Evolutionary conservation across 768 basidiomycete genomes (phyloP).

Genomic region (Rubroboletus pulcherrimus): DNA sequence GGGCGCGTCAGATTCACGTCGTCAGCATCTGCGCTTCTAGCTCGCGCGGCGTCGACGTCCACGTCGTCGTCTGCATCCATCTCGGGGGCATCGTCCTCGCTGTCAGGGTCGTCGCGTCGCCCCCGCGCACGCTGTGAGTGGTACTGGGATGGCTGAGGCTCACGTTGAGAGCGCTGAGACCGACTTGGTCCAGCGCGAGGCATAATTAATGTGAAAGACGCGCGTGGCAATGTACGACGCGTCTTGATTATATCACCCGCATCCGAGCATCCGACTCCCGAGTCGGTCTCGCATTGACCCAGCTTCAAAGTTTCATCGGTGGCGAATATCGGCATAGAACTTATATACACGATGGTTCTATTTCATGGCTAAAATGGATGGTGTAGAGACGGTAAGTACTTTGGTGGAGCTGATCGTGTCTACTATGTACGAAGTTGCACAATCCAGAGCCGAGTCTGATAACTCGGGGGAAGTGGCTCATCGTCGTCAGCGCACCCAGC

Average conservation of each 20-base stretch:
- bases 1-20: slow-evolving; percentile 12
- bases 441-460: too few species aligned
- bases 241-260: neutral
- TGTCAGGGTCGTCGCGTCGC: slow-evolving; percentile 34
- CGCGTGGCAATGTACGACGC: neutral
- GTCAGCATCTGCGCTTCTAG: slow-evolving; percentile 19
- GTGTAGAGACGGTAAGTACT: too few species aligned
- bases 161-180: neutral
- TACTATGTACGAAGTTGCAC: too few species aligned
- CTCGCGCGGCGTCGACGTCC: slow-evolving; percentile 33
- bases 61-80: slow-evolving; percentile 20
- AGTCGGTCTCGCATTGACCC: too few species aligned
- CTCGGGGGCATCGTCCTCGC: slow-evolving; percentile 29
- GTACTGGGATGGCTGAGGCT: slow-evolving; percentile 36
- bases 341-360: too few species aligned
- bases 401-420: too few species aligned
- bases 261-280: too few species aligned
- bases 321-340: too few species aligned
- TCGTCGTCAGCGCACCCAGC: too few species aligned
- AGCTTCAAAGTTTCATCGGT: too few species aligned
- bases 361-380: too few species aligned
- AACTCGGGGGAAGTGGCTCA: too few species aligned
- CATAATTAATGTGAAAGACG: neutral
- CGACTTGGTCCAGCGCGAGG: neutral
- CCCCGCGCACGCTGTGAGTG: slow-evolving; percentile 36